Percentiles rank a stretch among this genome's conserved stretches.
Evolutionary conservation across 768 basidiomycete species (phyloP).

Genomic region (Mycena rosella): DNA sequence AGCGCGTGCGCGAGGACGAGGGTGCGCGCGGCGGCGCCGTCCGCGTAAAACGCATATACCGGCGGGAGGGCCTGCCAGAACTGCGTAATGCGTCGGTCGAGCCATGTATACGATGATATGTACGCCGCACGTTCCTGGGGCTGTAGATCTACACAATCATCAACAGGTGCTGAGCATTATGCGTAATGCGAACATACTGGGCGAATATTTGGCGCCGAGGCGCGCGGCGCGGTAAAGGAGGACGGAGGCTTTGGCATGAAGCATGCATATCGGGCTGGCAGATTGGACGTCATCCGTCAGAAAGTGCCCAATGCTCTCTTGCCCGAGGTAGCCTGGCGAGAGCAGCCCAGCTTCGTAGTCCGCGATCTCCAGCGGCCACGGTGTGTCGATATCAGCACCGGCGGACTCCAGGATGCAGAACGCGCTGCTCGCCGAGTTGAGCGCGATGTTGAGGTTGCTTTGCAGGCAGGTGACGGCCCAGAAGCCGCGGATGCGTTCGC

Average conservation of each 20-base stretch:
- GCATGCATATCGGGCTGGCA: constrained; percentile 10
- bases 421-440: background rate
- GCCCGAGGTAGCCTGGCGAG: background rate
- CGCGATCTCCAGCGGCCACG: constrained; percentile 24
- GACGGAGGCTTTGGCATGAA: constrained; percentile 25
- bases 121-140: constrained; percentile 18
- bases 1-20: constrained; percentile 31
- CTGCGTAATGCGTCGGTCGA: constrained; percentile 25
- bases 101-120: constrained; percentile 10
- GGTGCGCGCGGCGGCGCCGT: constrained; percentile 6
- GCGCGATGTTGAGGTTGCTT: constrained; percentile 21
- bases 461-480: constrained; percentile 34
- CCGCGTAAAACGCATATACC: constrained; percentile 23
- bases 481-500: constrained; percentile 36
- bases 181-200: constrained; percentile 12
- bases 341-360: background rate
- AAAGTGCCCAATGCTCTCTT: background rate
- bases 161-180: too few species aligned
- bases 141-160: background rate
- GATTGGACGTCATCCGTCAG: background rate
- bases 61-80: constrained; percentile 34
- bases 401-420: constrained; percentile 31
- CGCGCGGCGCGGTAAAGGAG: constrained; percentile 23
- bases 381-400: constrained; percentile 33
- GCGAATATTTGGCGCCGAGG: background rate